Evolutionary conservation across 768 basidiomycete genomes (phyloP), one percentile per base, ranked within the genome.

Genomic region (Phanerochaete carnosa): DNA sequence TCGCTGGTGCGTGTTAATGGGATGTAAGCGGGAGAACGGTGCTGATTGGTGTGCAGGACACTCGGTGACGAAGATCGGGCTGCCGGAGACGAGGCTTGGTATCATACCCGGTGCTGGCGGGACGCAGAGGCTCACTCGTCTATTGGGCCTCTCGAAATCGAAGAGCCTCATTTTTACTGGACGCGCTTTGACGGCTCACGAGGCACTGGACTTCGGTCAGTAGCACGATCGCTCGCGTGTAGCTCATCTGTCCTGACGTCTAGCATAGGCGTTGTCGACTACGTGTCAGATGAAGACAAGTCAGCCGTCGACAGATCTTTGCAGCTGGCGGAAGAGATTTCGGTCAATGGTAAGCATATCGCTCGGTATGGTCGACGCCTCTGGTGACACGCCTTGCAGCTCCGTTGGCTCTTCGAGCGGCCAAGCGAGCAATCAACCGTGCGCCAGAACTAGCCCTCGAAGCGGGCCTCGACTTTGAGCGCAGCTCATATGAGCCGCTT

Each of bases 81-180:
- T 98, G 8, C 94, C 95, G 1, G 94, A 95, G 70, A 89, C 80
- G 7, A 75, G 77, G 32, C 76, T 85, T 58, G 94, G 86, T 8
- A 95, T 95, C 58, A 95, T 95, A 47, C 94, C 94, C 16, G 94
- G 93, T 50, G 93, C 92, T 23, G 94, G 94, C 3, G 94, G 93
- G 5, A 95, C 94, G 0, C 94, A 95, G 66, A 83, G 93, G 29
- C 83, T 87, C 3, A 83, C 92, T 3, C 84, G 93, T 29, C 74
- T 95, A 16, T 72, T 95, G 35, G 94, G 94, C 3, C 72, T 87
- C 30, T 81, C 92, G 32, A 90, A 84, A 70, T 89, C 94, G 6
- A 95, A 95, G 71, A 88, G 91, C 65, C 75, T 95, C 25, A 92
- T 95, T 51, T 95, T 90, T 72, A 93, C 91, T 19, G 90, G 87